Conservation (phyloP, 129 eudicot genomes). For the Arctium minus region DNA sequence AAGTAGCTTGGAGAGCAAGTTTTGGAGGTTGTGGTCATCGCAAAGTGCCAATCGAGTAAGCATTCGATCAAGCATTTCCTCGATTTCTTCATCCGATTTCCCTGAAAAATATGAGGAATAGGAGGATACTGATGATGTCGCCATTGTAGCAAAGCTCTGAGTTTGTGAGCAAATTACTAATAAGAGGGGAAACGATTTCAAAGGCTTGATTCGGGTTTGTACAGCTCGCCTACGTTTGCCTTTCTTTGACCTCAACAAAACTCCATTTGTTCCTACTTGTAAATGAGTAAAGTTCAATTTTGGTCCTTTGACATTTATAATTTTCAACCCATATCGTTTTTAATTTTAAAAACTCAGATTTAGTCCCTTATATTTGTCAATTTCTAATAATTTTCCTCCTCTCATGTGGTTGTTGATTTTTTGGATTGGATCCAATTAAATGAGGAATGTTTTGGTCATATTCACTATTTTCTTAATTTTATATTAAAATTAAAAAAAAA, state of each 20-base stretch:
- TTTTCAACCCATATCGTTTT: no score
- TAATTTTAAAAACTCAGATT: no score
- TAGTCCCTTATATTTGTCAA: no score
- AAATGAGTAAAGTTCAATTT: background rate
- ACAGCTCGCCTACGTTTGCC: background rate
- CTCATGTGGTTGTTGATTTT: no score
- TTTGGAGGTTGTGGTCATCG: slow-evolving; percentile 79
- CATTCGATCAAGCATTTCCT: slow-evolving; percentile 85
- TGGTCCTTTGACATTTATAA: background rate
- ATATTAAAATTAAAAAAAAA: no score
- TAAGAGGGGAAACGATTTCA: background rate
- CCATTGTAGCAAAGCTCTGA: slow-evolving; percentile 16
- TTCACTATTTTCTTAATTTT: no score
- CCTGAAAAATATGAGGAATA: slow-evolving; percentile 27
- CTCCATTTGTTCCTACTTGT: background rate
- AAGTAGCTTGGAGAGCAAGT: slow-evolving; percentile 88
- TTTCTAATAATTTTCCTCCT: no score
- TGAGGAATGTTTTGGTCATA: no score
- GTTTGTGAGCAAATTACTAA: background rate
- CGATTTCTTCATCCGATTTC: slow-evolving; percentile 75
- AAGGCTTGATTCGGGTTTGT: background rate
- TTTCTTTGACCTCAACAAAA: slow-evolving; percentile 26
- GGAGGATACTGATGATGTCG: slow-evolving; percentile 39
- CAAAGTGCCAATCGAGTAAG: slow-evolving; percentile 94
- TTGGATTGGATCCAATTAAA: no score